phyloP scores from a whole-genome alignment of 139 green algal species.

The Chlorella sp. region DNA sequence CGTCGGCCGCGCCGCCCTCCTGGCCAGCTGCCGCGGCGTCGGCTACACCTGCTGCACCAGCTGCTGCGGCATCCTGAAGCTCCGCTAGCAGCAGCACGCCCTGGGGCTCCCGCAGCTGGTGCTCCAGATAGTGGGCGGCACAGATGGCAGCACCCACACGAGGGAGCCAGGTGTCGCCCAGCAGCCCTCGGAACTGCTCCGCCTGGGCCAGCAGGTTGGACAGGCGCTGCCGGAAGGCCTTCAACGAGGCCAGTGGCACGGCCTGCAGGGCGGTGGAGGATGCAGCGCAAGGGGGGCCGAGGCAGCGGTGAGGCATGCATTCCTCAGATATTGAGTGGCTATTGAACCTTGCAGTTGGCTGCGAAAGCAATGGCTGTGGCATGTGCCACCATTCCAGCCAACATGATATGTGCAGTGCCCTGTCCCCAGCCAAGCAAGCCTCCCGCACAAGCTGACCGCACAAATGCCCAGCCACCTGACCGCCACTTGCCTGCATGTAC shows the following conservation, averaged over 20 bases:
- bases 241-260: constrained; percentile 39
- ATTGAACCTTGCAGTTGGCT: too few species aligned
- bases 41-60: background rate
- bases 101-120: constrained; percentile 53
- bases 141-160: constrained; percentile 47
- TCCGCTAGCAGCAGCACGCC: constrained; percentile 40
- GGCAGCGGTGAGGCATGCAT: background rate
- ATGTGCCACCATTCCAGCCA: too few species aligned
- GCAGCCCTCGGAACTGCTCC: constrained; percentile 53
- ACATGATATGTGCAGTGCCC: too few species aligned
- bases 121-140: constrained; percentile 57
- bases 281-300: background rate
- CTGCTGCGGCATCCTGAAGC: background rate
- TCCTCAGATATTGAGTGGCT: too few species aligned
- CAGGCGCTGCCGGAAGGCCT: constrained; percentile 27
- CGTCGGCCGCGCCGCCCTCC: background rate
- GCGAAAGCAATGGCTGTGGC: too few species aligned
- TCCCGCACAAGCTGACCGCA: too few species aligned
- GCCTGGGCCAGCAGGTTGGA: constrained; percentile 23
- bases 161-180: constrained; percentile 49
- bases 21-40: background rate
- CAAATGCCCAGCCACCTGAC: background rate
- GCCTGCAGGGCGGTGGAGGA: background rate
- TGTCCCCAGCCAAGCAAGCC: too few species aligned
- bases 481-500: background rate